Base-by-base conservation (phyloP, 1,284 basidiomycete species). In the Melampsora americana region DNA sequence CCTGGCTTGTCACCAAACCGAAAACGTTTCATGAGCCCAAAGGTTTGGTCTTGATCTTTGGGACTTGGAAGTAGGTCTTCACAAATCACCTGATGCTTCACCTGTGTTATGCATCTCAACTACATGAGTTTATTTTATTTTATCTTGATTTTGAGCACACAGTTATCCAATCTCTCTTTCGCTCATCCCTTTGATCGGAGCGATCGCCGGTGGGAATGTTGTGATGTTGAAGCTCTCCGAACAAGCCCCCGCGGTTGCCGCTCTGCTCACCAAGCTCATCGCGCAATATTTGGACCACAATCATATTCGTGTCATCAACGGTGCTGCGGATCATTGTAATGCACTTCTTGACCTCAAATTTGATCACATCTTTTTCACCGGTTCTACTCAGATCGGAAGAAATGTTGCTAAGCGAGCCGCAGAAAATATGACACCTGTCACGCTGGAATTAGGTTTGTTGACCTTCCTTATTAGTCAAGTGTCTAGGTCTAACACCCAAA, bases 291-390 rank as follows among this genome's bases (percentile, higher is more conserved):
- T 84, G 79, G 83, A 84, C 81, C 78, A 79, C 20, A 78, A 81
- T 23, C 80, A 81, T 69, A 81, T 79, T 78, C 76, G 78, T 26
- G 76, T 83, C 77, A 78, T 84, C 78, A 83, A 82, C 78, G 84
- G 84, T 59, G 84, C 76, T 28, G 80, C 83, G 62, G 79, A 81
- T 23, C 79, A 84, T 79, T 79, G 82, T 1, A 82, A 81, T 26
- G 79, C 79, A 6, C 75, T 83, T 0, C 81, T 85, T 48, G 81
- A 84, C 42, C 78, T 80, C 79, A 80, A 78, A 35, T 84, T 80
- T 75, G 83, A 84, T 79, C 84, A 84, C 80, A 83, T 84, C 79
- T 83, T 84, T 77, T 84, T 83, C 80, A 83, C 83, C 23, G 83
- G 83, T 56, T 82, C 81, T 60, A 80, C 80, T 32, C 79, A 78